phyloP scores from a whole-genome alignment of 345 rosid genomes.

The Hevea brasiliensis region DNA sequence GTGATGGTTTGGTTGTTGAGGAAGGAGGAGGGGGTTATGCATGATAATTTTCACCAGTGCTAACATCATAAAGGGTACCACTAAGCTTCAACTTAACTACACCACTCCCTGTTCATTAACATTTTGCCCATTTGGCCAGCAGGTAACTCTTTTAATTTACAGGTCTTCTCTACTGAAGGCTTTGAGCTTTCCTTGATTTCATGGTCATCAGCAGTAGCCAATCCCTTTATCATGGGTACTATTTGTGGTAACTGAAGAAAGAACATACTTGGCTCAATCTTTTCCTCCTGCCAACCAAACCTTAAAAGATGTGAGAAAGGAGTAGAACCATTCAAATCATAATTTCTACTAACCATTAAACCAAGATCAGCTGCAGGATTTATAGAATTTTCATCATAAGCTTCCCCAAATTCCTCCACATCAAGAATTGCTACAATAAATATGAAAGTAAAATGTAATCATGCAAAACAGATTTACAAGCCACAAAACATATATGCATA shows the following conservation, averaged over 20 bases:
- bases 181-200: slow-evolving; percentile 39
- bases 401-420: slow-evolving; percentile 66
- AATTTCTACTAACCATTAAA: slow-evolving; percentile 49
- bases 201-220: slow-evolving; percentile 41
- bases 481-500: too few species aligned
- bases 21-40: neutral
- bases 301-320: slow-evolving; percentile 14
- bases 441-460: slow-evolving; percentile 14
- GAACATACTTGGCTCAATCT: slow-evolving; percentile 52
- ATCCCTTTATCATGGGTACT: slow-evolving; percentile 51
- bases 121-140: slow-evolving; percentile 77
- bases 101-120: slow-evolving; percentile 81
- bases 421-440: slow-evolving; percentile 61
- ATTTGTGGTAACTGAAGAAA: slow-evolving; percentile 69
- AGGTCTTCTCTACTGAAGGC: slow-evolving; percentile 27
- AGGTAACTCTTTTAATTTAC: slow-evolving; percentile 50
- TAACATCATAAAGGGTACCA: slow-evolving; percentile 68
- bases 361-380: slow-evolving; percentile 54
- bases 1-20: too few species aligned
- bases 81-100: slow-evolving; percentile 79
- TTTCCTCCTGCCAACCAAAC: slow-evolving; percentile 57
- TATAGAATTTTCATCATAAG: slow-evolving; percentile 48
- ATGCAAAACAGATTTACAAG: neutral
- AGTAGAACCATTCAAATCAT: slow-evolving; percentile 1
- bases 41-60: slow-evolving; percentile 20